Percentiles rank a stretch among this genome's conserved stretches.
Evolutionary conservation across 495 filamentous ascomycete genomes (phyloP).

Genomic region (Daldinia decipiens): DNA sequence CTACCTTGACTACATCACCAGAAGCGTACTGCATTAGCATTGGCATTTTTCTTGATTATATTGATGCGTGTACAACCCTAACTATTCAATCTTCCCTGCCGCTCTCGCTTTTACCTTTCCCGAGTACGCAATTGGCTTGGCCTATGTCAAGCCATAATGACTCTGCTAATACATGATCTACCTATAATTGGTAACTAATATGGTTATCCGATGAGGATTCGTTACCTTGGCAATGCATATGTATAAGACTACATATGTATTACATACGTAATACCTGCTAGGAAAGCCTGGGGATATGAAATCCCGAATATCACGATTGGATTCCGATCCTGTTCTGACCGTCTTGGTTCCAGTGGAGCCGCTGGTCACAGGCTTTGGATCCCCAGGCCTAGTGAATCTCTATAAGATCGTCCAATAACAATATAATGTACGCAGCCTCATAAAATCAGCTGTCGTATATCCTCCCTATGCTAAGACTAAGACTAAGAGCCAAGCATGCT

Average conservation of each 20-base stretch:
- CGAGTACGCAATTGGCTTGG: constrained; percentile 23
- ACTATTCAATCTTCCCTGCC: constrained; percentile 7
- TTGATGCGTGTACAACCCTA: background rate
- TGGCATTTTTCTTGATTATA: background rate
- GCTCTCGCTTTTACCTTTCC: constrained; percentile 35
- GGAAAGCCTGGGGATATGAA: constrained; percentile 6
- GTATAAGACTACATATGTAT: constrained; percentile 7
- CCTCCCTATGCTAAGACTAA: constrained; percentile 12
- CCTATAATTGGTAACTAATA: no score
- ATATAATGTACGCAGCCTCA: constrained; percentile 30
- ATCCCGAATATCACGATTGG: constrained; percentile 24
- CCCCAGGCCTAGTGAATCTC: constrained; percentile 14
- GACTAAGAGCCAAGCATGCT: constrained; percentile 27
- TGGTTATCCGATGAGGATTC: constrained; percentile 20
- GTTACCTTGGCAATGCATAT: constrained; percentile 17
- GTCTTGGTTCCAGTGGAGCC: constrained; percentile 16
- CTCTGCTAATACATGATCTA: no score
- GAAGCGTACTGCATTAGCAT: background rate
- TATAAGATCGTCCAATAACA: constrained; percentile 26
- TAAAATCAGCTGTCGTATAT: constrained; percentile 34
- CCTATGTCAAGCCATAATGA: constrained; percentile 8
- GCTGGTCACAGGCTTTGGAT: constrained; percentile 22
- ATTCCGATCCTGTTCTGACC: constrained; percentile 21
- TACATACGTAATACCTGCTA: constrained; percentile 7
- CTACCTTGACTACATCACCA: background rate